These are phyloP conservation scores for Proliferodiscus dingleyae DNA, from an alignment of 2,329 filamentous ascomycete species.

Conservation along the genomic window DNA sequence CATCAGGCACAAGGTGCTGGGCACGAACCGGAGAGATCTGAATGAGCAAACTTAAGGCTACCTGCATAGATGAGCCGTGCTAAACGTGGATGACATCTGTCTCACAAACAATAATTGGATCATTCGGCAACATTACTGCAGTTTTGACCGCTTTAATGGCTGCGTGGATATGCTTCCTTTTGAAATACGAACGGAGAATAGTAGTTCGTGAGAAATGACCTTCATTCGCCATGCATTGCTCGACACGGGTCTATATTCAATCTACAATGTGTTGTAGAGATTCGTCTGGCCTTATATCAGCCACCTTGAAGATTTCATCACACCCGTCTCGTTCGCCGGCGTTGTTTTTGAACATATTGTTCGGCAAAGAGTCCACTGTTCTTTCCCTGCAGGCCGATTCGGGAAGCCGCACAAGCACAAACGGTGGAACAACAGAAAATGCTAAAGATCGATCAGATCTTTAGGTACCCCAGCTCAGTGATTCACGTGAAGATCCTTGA, in stretches of 20 bases:
- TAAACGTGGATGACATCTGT: slow-evolving; percentile 12
- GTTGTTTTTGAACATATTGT: background rate
- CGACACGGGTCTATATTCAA: background rate
- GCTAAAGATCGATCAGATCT: slow-evolving; percentile 7
- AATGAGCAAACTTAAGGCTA: slow-evolving; percentile 20
- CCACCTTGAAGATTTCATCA: slow-evolving; percentile 5
- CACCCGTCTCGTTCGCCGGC: background rate
- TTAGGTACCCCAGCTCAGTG: slow-evolving; percentile 10
- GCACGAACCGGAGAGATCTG: slow-evolving; percentile 13
- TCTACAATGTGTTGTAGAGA: background rate
- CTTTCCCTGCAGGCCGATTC: slow-evolving; percentile 5
- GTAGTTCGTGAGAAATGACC: background rate
- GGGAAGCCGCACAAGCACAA: slow-evolving; percentile 13
- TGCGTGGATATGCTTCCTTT: slow-evolving; percentile 5
- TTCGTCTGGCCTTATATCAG: slow-evolving; percentile 9
- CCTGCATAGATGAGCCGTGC: slow-evolving; percentile 16
- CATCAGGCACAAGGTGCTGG: slow-evolving; percentile 6
- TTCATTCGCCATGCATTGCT: background rate
- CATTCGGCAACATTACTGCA: slow-evolving; percentile 7
- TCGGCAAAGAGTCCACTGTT: background rate
- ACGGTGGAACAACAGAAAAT: slow-evolving; percentile 10
- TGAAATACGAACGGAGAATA: background rate
- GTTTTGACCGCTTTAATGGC: slow-evolving; percentile 18
- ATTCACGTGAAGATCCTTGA: slow-evolving; percentile 10
- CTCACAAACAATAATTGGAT: slow-evolving; percentile 19